phyloP scores from a whole-genome alignment of 1,139 yeast genomes.

The Geotrichum candidum region DNA sequence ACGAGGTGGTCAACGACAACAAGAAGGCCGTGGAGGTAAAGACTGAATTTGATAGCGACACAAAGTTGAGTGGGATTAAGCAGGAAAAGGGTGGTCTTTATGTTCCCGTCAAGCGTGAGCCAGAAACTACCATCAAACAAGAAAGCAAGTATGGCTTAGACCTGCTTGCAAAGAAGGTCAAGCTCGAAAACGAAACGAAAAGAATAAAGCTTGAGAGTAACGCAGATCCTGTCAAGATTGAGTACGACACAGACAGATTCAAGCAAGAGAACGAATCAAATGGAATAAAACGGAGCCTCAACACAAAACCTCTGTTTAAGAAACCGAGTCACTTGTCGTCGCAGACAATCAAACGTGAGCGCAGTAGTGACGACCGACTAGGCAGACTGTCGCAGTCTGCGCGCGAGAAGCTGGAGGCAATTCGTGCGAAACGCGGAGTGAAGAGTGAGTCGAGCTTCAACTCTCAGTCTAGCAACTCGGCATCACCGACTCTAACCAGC shows the following conservation, averaged over 20 bases:
- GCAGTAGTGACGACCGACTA: slow-evolving; percentile 3
- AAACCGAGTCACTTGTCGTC: slow-evolving; percentile 3
- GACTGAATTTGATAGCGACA: slow-evolving; percentile 2
- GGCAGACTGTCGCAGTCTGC: slow-evolving; percentile 15
- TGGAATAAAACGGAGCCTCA: neutral
- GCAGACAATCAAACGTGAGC: slow-evolving; percentile 5
- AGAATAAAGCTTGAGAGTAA: slow-evolving; percentile 7
- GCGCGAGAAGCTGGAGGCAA: slow-evolving; percentile 16
- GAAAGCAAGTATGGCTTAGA: slow-evolving; percentile 13
- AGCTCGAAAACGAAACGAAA: slow-evolving; percentile 8
- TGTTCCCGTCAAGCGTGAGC: slow-evolving; percentile 10
- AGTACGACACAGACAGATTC: neutral
- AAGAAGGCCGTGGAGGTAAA: slow-evolving; percentile 3
- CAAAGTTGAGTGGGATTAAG: neutral
- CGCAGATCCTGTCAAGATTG: neutral
- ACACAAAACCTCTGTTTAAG: slow-evolving; percentile 5
- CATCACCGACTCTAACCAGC: neutral
- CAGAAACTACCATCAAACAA: neutral
- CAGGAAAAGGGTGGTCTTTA: slow-evolving; percentile 8
- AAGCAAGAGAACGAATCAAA: neutral
- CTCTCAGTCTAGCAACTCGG: neutral
- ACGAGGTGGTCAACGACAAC: slow-evolving; percentile 12
- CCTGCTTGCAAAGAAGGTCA: slow-evolving; percentile 14
- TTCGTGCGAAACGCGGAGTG: slow-evolving; percentile 13
- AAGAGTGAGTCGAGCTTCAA: neutral